Conservation (phyloP, 495 filamentous ascomycete genomes). For the Alectoria sarmentosa region DNA sequence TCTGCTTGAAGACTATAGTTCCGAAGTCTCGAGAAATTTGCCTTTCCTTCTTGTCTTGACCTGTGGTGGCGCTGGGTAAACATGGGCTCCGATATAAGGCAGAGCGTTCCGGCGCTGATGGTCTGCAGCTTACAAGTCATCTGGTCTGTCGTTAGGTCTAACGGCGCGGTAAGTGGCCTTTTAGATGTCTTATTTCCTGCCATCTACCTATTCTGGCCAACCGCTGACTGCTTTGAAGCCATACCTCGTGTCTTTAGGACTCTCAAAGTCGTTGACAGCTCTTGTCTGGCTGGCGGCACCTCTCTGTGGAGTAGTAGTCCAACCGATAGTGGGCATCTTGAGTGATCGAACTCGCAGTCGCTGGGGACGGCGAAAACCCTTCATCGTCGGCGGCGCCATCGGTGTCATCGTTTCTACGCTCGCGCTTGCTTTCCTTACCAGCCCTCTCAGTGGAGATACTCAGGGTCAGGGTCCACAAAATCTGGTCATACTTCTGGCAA, state of each 20-base stretch:
- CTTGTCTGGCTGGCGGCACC: slow-evolving; percentile 97
- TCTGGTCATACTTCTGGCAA: slow-evolving; percentile 60
- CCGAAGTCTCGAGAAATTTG: slow-evolving; percentile 3
- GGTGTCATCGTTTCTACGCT: slow-evolving; percentile 66
- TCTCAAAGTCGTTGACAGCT: slow-evolving; percentile 86
- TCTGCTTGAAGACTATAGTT: not conserved
- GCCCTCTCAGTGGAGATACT: slow-evolving; percentile 49
- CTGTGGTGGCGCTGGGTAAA: slow-evolving; percentile 19
- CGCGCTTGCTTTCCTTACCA: slow-evolving; percentile 75
- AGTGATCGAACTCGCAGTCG: slow-evolving; percentile 74
- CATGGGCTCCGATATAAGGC: not conserved
- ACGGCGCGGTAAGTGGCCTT: slow-evolving; percentile 18
- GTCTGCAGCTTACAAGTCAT: slow-evolving; percentile 17
- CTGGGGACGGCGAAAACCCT: slow-evolving; percentile 71
- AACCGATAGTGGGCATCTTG: slow-evolving; percentile 83
- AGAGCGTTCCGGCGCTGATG: not conserved
- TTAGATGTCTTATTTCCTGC: not conserved
- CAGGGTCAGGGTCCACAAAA: not conserved
- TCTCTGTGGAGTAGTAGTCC: slow-evolving; percentile 82
- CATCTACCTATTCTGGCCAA: not conserved
- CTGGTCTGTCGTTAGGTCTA: slow-evolving; percentile 24
- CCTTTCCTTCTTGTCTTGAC: slow-evolving; percentile 10
- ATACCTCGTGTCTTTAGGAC: slow-evolving; percentile 49
- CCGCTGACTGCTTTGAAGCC: slow-evolving; percentile 6
- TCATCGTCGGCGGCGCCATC: slow-evolving; percentile 74